Percentiles rank a stretch among this genome's conserved stretches.
These are phyloP conservation scores for Hyphodiscus hymeniophilus DNA, from an alignment of 495 filamentous ascomycete species.

Conservation along the genomic window DNA sequence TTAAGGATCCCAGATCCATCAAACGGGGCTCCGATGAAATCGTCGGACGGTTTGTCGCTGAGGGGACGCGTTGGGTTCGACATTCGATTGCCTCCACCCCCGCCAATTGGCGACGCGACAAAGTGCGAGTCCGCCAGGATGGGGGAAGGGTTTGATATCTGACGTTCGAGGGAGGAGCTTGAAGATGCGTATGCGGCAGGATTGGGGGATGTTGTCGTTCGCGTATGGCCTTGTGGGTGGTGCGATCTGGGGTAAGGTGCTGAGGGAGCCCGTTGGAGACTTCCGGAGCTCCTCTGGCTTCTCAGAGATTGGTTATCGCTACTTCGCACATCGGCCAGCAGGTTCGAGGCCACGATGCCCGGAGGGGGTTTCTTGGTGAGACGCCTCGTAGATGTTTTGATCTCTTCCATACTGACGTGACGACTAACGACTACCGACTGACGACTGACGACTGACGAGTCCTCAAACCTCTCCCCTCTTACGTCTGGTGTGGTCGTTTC, in stretches of 20 bases:
- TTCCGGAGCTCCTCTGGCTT: slow-evolving; percentile 47
- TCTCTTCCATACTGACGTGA: slow-evolving; percentile 20
- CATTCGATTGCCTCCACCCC: slow-evolving; percentile 4
- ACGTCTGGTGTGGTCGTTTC: background rate
- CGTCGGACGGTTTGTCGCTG: slow-evolving; percentile 57
- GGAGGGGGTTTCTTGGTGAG: slow-evolving; percentile 49
- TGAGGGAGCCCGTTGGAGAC: slow-evolving; percentile 62
- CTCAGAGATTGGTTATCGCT: slow-evolving; percentile 44
- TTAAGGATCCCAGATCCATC: slow-evolving; percentile 61
- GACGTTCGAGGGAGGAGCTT: slow-evolving; percentile 32
- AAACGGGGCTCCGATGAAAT: slow-evolving; percentile 61
- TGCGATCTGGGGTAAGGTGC: slow-evolving; percentile 48
- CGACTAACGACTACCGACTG: background rate
- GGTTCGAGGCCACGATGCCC: slow-evolving; percentile 21
- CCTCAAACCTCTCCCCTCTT: background rate
- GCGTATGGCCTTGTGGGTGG: slow-evolving; percentile 27
- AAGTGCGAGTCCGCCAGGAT: slow-evolving; percentile 34
- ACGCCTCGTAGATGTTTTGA: slow-evolving; percentile 37
- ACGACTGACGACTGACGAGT: background rate
- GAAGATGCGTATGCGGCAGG: slow-evolving; percentile 32
- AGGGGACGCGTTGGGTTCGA: slow-evolving; percentile 35
- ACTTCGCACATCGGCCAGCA: slow-evolving; percentile 1
- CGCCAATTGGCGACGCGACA: slow-evolving; percentile 22
- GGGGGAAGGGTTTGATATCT: slow-evolving; percentile 36
- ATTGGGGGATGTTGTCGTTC: slow-evolving; percentile 26